Evolutionary conservation across 768 basidiomycete genomes (phyloP).

Genomic region (Leccinellum rugosiceps): DNA sequence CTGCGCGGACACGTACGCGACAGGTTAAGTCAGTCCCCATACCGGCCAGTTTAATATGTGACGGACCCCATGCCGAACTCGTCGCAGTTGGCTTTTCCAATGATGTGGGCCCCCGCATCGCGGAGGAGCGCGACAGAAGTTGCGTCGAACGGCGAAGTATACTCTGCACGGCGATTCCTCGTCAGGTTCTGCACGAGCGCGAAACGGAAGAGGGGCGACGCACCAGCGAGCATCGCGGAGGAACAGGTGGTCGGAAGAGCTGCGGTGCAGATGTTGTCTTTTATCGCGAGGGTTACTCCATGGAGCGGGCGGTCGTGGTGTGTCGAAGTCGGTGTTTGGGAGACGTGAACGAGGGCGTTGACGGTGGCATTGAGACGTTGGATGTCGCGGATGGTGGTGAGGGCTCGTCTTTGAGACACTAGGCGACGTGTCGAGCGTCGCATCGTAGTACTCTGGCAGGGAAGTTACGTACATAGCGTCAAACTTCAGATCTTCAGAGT

Average conservation of each 20-base stretch:
- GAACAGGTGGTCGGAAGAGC: conserved; percentile 72
- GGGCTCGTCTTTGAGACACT: background rate
- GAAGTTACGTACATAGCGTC: too few species aligned
- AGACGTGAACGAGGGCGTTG: conserved; percentile 53
- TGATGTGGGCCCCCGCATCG: conserved; percentile 58
- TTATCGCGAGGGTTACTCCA: conserved; percentile 63
- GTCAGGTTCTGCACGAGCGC: background rate
- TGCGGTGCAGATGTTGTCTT: conserved; percentile 82
- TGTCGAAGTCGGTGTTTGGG: background rate
- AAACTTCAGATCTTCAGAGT: conserved; percentile 13
- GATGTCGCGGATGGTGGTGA: background rate
- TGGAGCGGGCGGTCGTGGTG: conserved; percentile 29
- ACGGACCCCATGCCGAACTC: conserved; percentile 98
- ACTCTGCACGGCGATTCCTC: conserved; percentile 44
- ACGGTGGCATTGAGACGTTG: conserved; percentile 35
- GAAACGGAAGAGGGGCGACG: conserved; percentile 7
- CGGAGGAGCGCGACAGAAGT: conserved; percentile 71
- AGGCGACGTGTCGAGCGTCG: background rate
- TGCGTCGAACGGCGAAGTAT: conserved; percentile 79
- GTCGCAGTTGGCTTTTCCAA: conserved; percentile 94
- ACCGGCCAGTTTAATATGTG: background rate
- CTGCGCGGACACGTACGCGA: conserved; percentile 32
- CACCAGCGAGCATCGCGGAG: conserved; percentile 69
- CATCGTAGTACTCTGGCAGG: too few species aligned
- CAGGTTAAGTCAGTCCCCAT: background rate